Evolutionary conservation across 768 basidiomycete genomes (phyloP).

Genomic region (Trametes gibbosa): DNA sequence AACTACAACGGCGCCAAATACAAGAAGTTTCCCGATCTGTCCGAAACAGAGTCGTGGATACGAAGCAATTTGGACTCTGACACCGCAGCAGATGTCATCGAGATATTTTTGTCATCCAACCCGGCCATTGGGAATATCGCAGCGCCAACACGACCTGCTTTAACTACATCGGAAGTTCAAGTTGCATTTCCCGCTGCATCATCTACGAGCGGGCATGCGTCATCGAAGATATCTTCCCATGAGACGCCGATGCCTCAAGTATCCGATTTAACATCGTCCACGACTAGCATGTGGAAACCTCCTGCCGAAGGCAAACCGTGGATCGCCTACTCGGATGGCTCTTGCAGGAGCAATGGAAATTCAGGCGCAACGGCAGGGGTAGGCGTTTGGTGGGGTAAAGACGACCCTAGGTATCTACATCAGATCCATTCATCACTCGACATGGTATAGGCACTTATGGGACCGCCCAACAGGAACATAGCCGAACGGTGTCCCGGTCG

Average conservation of each 20-base stretch:
- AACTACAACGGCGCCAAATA: constrained; percentile 58
- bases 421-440: background rate
- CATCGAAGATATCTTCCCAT: too few species aligned
- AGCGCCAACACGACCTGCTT: too few species aligned
- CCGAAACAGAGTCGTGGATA: constrained; percentile 60
- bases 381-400: constrained; percentile 84
- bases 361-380: constrained; percentile 66
- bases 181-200: too few species aligned
- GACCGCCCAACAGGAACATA: constrained; percentile 55
- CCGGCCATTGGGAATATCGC: too few species aligned
- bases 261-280: background rate
- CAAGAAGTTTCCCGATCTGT: constrained; percentile 60
- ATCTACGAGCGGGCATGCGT: too few species aligned
- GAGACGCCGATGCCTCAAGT: too few species aligned
- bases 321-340: constrained; percentile 83
- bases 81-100: background rate
- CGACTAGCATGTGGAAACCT: background rate
- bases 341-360: constrained; percentile 80
- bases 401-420: constrained; percentile 55
- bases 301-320: constrained; percentile 12
- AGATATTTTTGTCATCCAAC: background rate
- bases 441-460: background rate
- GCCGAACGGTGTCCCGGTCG: constrained; percentile 77
- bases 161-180: too few species aligned
- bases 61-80: constrained; percentile 4